Conservation (phyloP, 2,329 filamentous ascomycete species). For the Aspergillus puulaauensis region DNA sequence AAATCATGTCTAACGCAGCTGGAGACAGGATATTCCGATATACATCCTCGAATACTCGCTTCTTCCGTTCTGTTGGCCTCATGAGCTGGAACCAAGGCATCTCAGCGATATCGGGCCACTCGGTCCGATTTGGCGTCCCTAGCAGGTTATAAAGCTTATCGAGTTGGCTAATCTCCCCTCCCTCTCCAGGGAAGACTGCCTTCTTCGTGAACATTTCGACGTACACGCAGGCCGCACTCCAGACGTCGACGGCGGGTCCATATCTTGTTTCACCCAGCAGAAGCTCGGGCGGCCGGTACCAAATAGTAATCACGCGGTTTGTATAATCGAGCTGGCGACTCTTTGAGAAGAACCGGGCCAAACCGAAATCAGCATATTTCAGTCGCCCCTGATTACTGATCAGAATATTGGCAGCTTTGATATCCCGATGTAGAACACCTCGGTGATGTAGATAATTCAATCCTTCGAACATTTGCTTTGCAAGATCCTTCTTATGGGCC, state of each 20-base stretch:
- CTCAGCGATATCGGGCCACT: conserved; percentile 88
- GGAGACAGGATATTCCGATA: conserved; percentile 76
- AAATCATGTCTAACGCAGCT: conserved; percentile 78
- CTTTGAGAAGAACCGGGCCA: conserved; percentile 95
- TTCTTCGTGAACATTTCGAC: conserved; percentile 93
- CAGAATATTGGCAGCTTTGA: conserved; percentile 96
- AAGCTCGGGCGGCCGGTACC: conserved; percentile 92
- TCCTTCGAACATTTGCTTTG: conserved; percentile 88
- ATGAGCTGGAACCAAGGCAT: conserved; percentile 97
- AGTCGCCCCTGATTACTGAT: conserved; percentile 85
- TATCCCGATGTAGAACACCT: conserved; percentile 94
- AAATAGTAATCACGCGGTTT: conserved; percentile 97
- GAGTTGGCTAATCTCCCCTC: conserved; percentile 91
- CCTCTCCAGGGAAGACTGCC: conserved; percentile 93
- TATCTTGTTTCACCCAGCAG: conserved; percentile 88
- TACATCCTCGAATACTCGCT: conserved; percentile 76
- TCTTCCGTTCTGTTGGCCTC: conserved; percentile 70
- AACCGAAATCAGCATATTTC: conserved; percentile 93
- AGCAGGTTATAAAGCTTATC: conserved; percentile 95
- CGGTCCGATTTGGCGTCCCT: conserved; percentile 77
- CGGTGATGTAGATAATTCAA: conserved; percentile 89
- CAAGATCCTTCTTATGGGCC: conserved; percentile 88
- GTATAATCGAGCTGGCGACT: conserved; percentile 91
- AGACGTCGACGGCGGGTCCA: conserved; percentile 86
- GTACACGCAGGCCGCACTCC: conserved; percentile 95